A percentile compares a stretch with the other conserved stretches of the same genome.
Evolutionary conservation across 352 stramenopile species (phyloP).

Genomic region (Blastocystis sp.): DNA sequence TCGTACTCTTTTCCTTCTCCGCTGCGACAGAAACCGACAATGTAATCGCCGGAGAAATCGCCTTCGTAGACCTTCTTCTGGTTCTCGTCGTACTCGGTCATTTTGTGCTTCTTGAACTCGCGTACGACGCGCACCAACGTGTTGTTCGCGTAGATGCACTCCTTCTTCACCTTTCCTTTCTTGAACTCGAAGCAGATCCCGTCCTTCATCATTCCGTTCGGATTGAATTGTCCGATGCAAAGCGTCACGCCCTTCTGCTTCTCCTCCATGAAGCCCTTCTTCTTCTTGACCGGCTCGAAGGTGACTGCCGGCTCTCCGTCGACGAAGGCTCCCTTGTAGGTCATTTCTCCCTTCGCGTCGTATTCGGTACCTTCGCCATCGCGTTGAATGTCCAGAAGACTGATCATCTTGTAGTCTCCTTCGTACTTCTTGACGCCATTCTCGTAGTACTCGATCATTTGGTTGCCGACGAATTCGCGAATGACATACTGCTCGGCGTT

Average conservation of each 20-base stretch:
- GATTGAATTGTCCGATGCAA: background rate
- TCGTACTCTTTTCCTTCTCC: background rate
- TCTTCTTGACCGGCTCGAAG: background rate
- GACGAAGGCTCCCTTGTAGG: background rate
- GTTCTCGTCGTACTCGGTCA: background rate
- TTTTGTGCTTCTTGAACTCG: background rate
- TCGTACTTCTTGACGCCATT: background rate
- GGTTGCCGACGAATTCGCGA: background rate
- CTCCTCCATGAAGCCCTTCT: background rate
- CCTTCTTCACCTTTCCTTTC: background rate
- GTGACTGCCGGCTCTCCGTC: background rate
- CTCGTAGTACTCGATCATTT: background rate
- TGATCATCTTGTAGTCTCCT: background rate
- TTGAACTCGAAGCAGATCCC: background rate
- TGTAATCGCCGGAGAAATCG: background rate
- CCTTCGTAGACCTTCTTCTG: background rate
- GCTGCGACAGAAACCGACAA: background rate
- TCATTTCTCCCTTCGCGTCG: background rate
- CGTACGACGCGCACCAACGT: background rate
- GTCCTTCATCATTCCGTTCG: background rate
- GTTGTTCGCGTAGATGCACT: background rate
- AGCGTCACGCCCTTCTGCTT: background rate
- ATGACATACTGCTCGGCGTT: background rate
- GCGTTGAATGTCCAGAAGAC: background rate
- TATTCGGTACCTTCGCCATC: background rate